Evolutionary conservation across 176 grass and related monocot genomes (phyloP).

Genomic region (Carex cristatella): DNA sequence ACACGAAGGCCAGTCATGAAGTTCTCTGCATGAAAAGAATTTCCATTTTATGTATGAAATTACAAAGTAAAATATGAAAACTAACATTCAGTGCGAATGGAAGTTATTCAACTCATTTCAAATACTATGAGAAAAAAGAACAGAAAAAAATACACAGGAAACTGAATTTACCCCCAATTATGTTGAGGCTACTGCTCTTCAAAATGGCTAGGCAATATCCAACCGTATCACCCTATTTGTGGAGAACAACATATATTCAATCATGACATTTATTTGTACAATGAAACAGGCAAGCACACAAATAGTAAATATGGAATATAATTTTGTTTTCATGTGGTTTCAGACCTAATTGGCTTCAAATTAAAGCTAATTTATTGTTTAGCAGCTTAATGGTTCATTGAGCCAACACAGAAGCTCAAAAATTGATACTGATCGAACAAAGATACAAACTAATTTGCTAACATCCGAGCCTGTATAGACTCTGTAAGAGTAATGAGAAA

Average conservation of each 20-base stretch:
- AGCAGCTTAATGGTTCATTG: not conserved
- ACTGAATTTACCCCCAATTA: constrained; percentile 73
- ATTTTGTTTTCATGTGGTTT: not conserved
- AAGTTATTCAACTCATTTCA: not conserved
- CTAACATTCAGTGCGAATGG: not conserved
- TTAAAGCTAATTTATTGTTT: not conserved
- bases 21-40: constrained; percentile 63
- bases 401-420: not conserved
- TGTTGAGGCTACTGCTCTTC: constrained; percentile 56
- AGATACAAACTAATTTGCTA: not conserved
- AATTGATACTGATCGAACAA: not conserved
- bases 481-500: not conserved
- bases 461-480: not conserved
- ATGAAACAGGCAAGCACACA: not conserved
- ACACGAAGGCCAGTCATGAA: constrained; percentile 72
- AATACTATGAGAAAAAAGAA: not conserved
- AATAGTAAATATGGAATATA: not conserved
- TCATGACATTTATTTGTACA: not conserved
- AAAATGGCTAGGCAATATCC: constrained; percentile 80
- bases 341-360: not conserved
- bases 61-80: not conserved
- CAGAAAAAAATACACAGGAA: not conserved
- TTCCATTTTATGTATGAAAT: not conserved
- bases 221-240: constrained; percentile 16
- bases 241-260: constrained; percentile 14